phyloP scores from a whole-genome alignment of 345 rosid genomes.

The Stellera chamaejasme region DNA sequence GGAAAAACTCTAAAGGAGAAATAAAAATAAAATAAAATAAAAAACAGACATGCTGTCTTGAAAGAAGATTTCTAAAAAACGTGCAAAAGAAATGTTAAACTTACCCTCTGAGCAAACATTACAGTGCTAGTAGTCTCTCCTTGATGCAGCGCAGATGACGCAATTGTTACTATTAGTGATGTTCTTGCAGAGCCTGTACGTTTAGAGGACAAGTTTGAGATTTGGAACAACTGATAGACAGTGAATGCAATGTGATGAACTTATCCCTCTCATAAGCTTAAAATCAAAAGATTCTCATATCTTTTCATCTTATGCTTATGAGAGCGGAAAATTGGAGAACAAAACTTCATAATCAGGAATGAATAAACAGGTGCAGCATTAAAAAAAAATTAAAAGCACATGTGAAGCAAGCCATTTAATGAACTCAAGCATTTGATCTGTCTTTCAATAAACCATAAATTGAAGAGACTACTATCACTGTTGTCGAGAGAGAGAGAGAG shows the following conservation, averaged over 20 bases:
- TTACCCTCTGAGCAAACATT: slow-evolving; percentile 92
- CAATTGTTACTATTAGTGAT: slow-evolving; percentile 80
- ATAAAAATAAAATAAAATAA: neutral
- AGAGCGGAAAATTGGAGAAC: too few species aligned
- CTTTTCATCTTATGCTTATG: too few species aligned
- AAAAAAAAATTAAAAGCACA: too few species aligned
- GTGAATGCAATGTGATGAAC: neutral
- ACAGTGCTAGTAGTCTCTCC: slow-evolving; percentile 92
- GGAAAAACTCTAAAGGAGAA: neutral
- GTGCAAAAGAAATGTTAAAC: slow-evolving; percentile 14
- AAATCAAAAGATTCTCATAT: too few species aligned
- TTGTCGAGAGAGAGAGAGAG: too few species aligned
- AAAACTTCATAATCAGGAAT: too few species aligned
- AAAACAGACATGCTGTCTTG: neutral
- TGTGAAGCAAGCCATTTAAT: too few species aligned
- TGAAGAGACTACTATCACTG: too few species aligned
- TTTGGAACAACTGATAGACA: neutral
- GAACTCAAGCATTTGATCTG: too few species aligned
- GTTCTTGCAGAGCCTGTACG: slow-evolving; percentile 83
- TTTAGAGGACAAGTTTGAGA: slow-evolving; percentile 14
- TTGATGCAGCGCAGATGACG: slow-evolving; percentile 71
- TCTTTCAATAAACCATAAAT: too few species aligned
- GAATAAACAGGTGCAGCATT: too few species aligned
- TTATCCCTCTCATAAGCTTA: too few species aligned
- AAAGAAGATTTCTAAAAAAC: slow-evolving; percentile 1